A percentile compares a stretch with the other conserved stretches of the same genome.
Conservation (phyloP, 768 basidiomycete species). For the Tephrocybe sp. region DNA sequence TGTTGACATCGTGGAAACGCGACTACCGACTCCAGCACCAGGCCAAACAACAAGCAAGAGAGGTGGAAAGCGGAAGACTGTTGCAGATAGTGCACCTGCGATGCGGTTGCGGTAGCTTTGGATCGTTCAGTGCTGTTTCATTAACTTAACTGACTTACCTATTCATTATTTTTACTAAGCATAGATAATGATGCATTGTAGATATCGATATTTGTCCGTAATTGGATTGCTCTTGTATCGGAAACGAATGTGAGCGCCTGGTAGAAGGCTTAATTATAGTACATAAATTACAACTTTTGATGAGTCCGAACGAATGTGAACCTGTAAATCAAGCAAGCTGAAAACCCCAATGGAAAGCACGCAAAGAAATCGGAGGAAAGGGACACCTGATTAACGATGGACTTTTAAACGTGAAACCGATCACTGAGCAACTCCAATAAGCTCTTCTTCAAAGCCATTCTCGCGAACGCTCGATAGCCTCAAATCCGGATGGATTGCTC, state of each 20-base stretch:
- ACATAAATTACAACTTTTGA: too few species aligned
- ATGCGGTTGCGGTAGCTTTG: slow-evolving; percentile 5
- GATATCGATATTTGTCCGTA: not conserved
- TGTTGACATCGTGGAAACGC: slow-evolving; percentile 38
- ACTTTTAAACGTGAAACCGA: too few species aligned
- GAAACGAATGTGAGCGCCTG: not conserved
- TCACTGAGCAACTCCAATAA: not conserved
- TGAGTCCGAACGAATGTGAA: too few species aligned
- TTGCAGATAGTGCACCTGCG: slow-evolving; percentile 7
- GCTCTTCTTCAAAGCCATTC: not conserved
- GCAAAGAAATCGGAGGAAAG: too few species aligned
- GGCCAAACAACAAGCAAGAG: slow-evolving; percentile 11
- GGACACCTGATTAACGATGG: not conserved
- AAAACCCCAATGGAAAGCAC: too few species aligned
- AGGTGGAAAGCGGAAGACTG: slow-evolving; percentile 11
- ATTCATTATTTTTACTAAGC: slow-evolving; percentile 2
- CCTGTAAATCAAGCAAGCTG: too few species aligned
- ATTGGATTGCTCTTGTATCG: not conserved
- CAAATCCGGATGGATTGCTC: not conserved
- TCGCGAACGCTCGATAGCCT: not conserved
- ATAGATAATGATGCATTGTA: slow-evolving; percentile 13
- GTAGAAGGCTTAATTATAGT: too few species aligned
- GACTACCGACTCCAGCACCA: slow-evolving; percentile 11
- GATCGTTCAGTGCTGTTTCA: not conserved
- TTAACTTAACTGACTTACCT: slow-evolving; percentile 5